Base-by-base conservation (phyloP, 768 basidiomycete genomes). In the Mycena kentingensis region DNA sequence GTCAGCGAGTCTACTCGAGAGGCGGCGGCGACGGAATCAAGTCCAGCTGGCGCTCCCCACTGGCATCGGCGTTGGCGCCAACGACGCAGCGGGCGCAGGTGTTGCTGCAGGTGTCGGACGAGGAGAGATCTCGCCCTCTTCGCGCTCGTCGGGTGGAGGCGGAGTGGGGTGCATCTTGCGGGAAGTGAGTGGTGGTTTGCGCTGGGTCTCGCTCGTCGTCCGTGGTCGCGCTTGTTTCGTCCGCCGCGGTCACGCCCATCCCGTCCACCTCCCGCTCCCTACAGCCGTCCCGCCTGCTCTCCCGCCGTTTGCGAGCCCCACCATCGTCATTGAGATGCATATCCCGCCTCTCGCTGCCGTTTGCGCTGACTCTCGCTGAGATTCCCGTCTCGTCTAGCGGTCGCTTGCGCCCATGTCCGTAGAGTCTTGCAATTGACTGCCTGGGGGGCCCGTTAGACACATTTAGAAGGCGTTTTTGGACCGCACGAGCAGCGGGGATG, bases 51-150 rank as follows among this genome's bases (percentile, higher is more conserved):
- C 81, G 73, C 49, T 83, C 44, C 18, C 49, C 51, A 58, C 75
- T 3, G 68, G 69, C 42, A 73, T 75, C n/a, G 67, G 63, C 13
- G 67, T 66, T 29, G 63, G 36, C 5, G n/a, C n/a, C 66, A 29
- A 63, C 21, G 63, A 53, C 36, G 63, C 36, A 25, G 57, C 19
- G 66, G 58, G 13, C 65, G 38, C 11, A 63, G 63, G 36, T 56
- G 57, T 47, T 62, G 34, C 6, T 69, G 58, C 46, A 71, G 63
- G 16, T 66, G 62, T n/a, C n/a, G n/a, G n/a, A n/a, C n/a, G n/a
- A n/a, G n/a, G n/a, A n/a, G n/a, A 89, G 87, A 66, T 96, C 93
- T 77, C 90, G 92, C 78, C 95, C 93, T n/a, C n/a, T n/a, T n/a
- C n/a, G n/a, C n/a, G n/a, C n/a, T n/a, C n/a, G n/a, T n/a, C n/a